Evolutionary conservation across 495 filamentous ascomycete genomes (phyloP), one percentile per base, ranked within the genome.

Genomic region (Delitschia confertaspora): DNA sequence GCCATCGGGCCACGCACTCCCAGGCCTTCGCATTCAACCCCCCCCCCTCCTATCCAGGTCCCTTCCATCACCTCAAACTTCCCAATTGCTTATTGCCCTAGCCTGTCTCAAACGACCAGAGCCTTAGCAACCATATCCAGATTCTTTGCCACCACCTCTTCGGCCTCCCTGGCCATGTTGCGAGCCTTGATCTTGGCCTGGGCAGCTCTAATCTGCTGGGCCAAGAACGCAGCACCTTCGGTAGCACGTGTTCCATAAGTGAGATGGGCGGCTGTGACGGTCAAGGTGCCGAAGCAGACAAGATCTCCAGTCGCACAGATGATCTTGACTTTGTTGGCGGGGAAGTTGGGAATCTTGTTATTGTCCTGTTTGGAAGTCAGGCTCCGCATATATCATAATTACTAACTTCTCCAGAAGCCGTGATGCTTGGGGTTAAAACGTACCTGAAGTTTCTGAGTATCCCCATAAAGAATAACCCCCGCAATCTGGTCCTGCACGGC

Each of bases 401-500:
- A n/a, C n/a, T n/a, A n/a, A n/a, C n/a, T n/a, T n/a, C n/a, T n/a
- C n/a, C n/a, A n/a, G n/a, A n/a, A n/a, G n/a, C n/a, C n/a, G n/a
- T n/a, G n/a, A n/a, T n/a, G n/a, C n/a, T n/a, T n/a, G n/a, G n/a
- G n/a, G n/a, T n/a, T n/a, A n/a, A n/a, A n/a, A n/a, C n/a, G n/a
- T n/a, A n/a, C n/a, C n/a, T 74, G 71, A 25, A 62, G 51, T 56
- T 76, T 76, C 47, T 73, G 68, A 29, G 74, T 77, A 50, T 76
- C 72, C 3, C 75, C 74, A 32, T 69, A 78, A 0, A 72, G 64
- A n/a, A 74, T 67, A 8, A 72, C 72, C 20, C 69, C 72, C 33
- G 66, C 69, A 48, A 78, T 69, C 54, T 67, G 64, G 35, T 66
- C 56, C 44, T 65, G 60, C 26, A 74, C 63, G 21, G 56, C 46